phyloP scores from a whole-genome alignment of 352 stramenopile genomes.

The Globisporangium spinosum region DNA sequence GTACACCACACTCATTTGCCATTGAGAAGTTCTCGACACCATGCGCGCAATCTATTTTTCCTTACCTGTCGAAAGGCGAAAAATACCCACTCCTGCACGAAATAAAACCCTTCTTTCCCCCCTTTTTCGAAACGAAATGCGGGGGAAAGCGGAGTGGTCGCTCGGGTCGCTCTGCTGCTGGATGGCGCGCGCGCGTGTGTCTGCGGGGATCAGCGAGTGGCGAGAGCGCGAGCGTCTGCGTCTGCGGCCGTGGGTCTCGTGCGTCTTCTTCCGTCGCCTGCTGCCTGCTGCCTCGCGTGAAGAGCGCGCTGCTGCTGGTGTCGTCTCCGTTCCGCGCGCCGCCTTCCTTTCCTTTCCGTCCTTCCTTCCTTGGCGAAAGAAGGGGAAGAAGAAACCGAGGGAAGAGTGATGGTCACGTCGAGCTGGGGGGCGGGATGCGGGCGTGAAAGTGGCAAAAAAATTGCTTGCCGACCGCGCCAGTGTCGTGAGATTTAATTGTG shows the following conservation, averaged over 20 bases:
- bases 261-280: not conserved
- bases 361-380: conserved; percentile 7
- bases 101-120: conserved; percentile 11
- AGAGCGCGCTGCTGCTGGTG: not conserved
- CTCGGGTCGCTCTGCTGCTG: not conserved
- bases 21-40: not conserved
- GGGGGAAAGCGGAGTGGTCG: not conserved
- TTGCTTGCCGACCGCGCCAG: no score
- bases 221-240: not conserved
- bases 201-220: not conserved
- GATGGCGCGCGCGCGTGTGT: not conserved
- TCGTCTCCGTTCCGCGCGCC: conserved; percentile 3
- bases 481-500: no score
- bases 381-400: conserved; percentile 17
- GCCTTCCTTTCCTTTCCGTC: not conserved
- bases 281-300: conserved; percentile 2
- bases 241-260: not conserved
- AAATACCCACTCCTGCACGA: conserved; percentile 5
- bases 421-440: conserved; percentile 3
- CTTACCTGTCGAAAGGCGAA: conserved; percentile 9
- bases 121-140: conserved; percentile 9
- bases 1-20: not conserved
- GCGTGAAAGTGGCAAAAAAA: conserved; percentile 3
- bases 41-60: conserved; percentile 7
- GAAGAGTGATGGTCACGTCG: conserved; percentile 32